Evolutionary conservation across 352 stramenopile genomes (phyloP), one percentile per base, ranked within the genome.

Genomic region (Aphanomyces stellatus): DNA sequence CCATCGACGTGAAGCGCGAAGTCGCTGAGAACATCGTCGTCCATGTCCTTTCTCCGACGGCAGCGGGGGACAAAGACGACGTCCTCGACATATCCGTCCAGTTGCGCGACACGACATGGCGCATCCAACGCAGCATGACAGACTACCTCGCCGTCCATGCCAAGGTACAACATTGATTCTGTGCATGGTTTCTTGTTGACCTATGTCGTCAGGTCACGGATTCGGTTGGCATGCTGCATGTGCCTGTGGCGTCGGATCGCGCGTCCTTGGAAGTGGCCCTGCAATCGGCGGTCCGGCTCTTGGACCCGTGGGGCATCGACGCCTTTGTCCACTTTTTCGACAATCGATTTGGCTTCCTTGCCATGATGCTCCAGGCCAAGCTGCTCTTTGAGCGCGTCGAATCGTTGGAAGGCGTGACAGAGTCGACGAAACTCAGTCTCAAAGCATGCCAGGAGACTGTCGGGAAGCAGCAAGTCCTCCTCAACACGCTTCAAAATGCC

Each of bases 241-340:
- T n/a, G n/a, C n/a, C n/a, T n/a, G n/a, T n/a, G n/a, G n/a, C n/a
- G n/a, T n/a, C n/a, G n/a, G n/a, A n/a, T n/a, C n/a, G 30, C 49
- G 27, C 13, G 19, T 15, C 13, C 7, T 57, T 57, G 17, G 17
- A 57, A 30, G 11, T n/a, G 8, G 49, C 49, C 13, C 30, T 69
- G 43, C 48, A 61, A 17, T 22, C 7, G 24, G 62, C 53, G 4
- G 17, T 25, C 22, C 46, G 49, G 6, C 25, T 31, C 7, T n/a
- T n/a, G 2, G 62, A 48, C 25, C n/a, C 48, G 10, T 69, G 48
- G 48, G 28, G 13, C n/a, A 30, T 31, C 46, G 62, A 49, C 13
- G 62, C 55, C 8, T 59, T 69, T 37, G 48, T 49, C 2, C 7
- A 17, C 25, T 69, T 69, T 48, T 60, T 69, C 31, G 62, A 69